Percentiles rank a stretch among this genome's conserved stretches.
These are phyloP conservation scores for Peronospora belbahrii DNA, from an alignment of 352 stramenopile species.

Conservation along the genomic window DNA sequence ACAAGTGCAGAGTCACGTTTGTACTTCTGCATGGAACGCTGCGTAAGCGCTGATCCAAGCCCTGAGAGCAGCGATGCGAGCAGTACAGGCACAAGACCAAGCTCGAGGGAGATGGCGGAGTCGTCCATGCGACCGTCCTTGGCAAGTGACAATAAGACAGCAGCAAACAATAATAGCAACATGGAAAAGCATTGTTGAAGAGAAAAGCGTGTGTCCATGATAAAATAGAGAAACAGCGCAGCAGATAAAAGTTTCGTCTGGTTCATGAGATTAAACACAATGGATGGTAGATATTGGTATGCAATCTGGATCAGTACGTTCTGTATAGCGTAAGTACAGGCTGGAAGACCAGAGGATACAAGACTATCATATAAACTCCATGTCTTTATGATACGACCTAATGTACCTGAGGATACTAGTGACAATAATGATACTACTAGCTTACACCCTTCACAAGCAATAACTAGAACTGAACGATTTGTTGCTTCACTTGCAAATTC, in stretches of 20 bases:
- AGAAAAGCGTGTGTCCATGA: slow-evolving; percentile 60
- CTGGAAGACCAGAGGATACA: slow-evolving; percentile 58
- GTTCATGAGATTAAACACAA: slow-evolving; percentile 85
- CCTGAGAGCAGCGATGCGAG: slow-evolving; percentile 68
- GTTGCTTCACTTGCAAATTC: slow-evolving; percentile 51
- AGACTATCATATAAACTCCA: slow-evolving; percentile 58
- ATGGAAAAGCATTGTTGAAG: slow-evolving; percentile 66
- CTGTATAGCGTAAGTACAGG: slow-evolving; percentile 81
- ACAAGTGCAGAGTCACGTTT: slow-evolving; percentile 65
- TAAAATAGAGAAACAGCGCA: slow-evolving; percentile 70
- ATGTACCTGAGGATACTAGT: slow-evolving; percentile 31
- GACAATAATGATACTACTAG: slow-evolving; percentile 46
- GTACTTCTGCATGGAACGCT: slow-evolving; percentile 71
- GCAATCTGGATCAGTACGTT: slow-evolving; percentile 81
- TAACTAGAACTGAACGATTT: slow-evolving; percentile 60
- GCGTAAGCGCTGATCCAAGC: slow-evolving; percentile 64
- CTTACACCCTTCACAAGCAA: slow-evolving; percentile 69
- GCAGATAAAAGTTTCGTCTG: slow-evolving; percentile 84
- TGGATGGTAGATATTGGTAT: slow-evolving; percentile 75
- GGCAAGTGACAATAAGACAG: slow-evolving; percentile 58
- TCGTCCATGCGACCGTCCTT: slow-evolving; percentile 29
- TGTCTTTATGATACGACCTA: slow-evolving; percentile 31
- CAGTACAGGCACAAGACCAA: slow-evolving; percentile 60
- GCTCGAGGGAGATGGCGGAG: slow-evolving; percentile 38
- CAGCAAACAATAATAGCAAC: slow-evolving; percentile 57